These are phyloP conservation scores for Cutaneotrichosporon sp. DNA, from an alignment of 1,284 basidiomycete genomes.

Conservation along the genomic window DNA sequence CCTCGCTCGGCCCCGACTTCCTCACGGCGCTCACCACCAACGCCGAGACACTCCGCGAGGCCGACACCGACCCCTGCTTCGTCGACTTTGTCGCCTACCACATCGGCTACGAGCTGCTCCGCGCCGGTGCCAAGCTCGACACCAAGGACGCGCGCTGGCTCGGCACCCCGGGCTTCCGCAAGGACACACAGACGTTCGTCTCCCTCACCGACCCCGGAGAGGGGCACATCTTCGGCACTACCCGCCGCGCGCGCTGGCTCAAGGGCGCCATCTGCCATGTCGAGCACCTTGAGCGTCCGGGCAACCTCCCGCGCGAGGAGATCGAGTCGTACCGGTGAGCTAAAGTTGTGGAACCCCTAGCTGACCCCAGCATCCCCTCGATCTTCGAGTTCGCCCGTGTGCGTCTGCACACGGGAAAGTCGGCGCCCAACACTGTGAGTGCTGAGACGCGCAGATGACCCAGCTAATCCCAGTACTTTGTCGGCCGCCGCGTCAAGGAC, in stretches of 20 bases:
- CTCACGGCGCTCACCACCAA: neutral
- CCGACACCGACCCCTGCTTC: neutral
- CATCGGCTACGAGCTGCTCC: neutral
- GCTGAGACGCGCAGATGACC: neutral
- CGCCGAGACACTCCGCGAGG: conserved; percentile 1
- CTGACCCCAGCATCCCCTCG: conserved; percentile 1
- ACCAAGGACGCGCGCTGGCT: conserved; percentile 4
- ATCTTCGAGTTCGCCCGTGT: conserved; percentile 1
- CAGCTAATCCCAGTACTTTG: neutral
- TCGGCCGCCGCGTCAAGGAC: conserved; percentile 4
- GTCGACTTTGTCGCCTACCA: neutral
- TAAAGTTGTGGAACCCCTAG: neutral
- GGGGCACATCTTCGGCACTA: neutral
- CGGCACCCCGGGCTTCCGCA: conserved; percentile 2
- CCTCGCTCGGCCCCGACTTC: neutral
- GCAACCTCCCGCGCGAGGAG: conserved; percentile 2
- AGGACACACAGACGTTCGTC: neutral
- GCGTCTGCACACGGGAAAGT: conserved; percentile 2
- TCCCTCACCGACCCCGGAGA: neutral
- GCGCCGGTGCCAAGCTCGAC: conserved; percentile 1
- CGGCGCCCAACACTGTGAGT: conserved; percentile 2
- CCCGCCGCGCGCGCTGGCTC: neutral
- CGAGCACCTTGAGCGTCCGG: neutral
- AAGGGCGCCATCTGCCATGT: conserved; percentile 3
- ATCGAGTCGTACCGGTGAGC: conserved; percentile 2